phyloP scores from a whole-genome alignment of 2,329 filamentous ascomycete genomes.

The Clonostachys sp. region DNA sequence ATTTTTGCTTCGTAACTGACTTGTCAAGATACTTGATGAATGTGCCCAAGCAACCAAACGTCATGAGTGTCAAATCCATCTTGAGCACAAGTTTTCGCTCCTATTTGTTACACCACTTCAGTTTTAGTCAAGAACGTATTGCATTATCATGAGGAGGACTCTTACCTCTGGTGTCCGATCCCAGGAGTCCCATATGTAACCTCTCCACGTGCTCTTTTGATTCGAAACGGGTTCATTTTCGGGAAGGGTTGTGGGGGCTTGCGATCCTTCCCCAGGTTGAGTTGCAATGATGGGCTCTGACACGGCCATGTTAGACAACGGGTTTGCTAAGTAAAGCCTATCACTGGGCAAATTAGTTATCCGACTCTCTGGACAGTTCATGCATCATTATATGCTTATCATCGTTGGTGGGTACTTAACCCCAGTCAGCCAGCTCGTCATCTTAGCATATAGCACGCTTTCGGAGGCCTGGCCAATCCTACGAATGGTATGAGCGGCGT shows the following conservation, averaged over 20 bases:
- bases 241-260: no score
- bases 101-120: not conserved
- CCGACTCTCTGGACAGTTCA: not conserved
- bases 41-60: not conserved
- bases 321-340: not conserved
- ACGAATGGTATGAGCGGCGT: no score
- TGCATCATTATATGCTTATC: not conserved
- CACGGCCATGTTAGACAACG: not conserved
- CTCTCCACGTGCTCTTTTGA: not conserved
- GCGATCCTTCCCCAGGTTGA: not conserved
- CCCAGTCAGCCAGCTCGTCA: no score
- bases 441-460: no score
- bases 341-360: not conserved
- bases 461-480: no score
- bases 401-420: not conserved
- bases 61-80: slow-evolving; percentile 1
- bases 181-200: slow-evolving; percentile 1
- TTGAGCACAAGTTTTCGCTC: slow-evolving; percentile 1
- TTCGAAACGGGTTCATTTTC: not conserved
- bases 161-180: not conserved
- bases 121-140: not conserved
- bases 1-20: not conserved
- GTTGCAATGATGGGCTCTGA: not conserved
- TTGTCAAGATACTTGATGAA: slow-evolving; percentile 1
- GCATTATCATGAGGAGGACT: not conserved